A percentile compares a stretch with the other conserved stretches of the same genome.
Evolutionary conservation across 208 protist genomes (phyloP).

Genomic region (Trypanosoma melophagium): DNA sequence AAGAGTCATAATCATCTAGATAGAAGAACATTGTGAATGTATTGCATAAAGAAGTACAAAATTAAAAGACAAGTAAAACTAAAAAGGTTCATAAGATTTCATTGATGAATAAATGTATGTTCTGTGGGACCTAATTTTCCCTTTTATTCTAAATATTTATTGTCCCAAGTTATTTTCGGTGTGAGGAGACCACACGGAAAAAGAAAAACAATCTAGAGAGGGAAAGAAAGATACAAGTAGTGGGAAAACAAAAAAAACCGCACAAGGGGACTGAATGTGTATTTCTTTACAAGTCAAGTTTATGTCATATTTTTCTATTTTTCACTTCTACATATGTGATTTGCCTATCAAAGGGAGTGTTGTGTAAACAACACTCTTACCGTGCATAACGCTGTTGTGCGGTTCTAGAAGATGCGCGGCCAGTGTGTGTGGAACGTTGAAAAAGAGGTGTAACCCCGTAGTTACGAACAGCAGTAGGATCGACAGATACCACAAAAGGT

Average conservation of each 20-base stretch:
- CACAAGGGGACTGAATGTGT: no score
- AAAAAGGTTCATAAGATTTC: neutral
- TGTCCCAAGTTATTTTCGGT: neutral
- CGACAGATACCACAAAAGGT: conserved; percentile 72
- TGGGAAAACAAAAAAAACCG: neutral
- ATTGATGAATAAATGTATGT: neutral
- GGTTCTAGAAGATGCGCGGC: neutral
- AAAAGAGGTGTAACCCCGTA: conserved; percentile 24
- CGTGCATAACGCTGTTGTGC: neutral
- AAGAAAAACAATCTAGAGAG: neutral
- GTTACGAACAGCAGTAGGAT: conserved; percentile 31
- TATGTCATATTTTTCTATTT: no score
- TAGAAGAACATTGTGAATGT: no score
- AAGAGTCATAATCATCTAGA: neutral
- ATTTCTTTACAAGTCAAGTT: no score
- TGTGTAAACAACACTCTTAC: neutral
- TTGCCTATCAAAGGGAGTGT: no score
- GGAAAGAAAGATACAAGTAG: neutral
- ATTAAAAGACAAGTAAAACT: neutral
- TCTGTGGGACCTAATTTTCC: neutral
- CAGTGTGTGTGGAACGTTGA: conserved; percentile 5
- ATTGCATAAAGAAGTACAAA: conserved; percentile 2
- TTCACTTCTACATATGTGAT: no score
- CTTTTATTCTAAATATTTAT: neutral
- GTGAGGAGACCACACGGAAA: neutral